A percentile compares a stretch with the other conserved stretches of the same genome.
These are phyloP conservation scores for Clavispora fructus DNA, from an alignment of 805 yeast genomes.

Conservation along the genomic window DNA sequence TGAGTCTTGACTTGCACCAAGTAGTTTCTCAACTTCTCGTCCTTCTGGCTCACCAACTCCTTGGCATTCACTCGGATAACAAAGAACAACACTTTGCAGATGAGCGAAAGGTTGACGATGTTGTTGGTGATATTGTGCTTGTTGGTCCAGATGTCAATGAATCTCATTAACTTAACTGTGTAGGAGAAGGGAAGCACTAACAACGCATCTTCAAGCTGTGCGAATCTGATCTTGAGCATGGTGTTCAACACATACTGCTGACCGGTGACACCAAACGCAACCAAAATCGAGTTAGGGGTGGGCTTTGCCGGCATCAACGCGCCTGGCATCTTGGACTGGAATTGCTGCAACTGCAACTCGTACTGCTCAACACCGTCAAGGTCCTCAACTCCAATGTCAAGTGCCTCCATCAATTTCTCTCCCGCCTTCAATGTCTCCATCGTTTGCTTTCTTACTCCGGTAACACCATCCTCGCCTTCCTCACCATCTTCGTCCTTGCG, in stretches of 20 bases:
- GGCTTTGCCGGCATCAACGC: constrained; percentile 56
- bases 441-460: constrained; percentile 74
- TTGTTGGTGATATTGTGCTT: constrained; percentile 35
- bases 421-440: constrained; percentile 92
- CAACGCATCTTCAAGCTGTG: constrained; percentile 90
- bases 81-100: constrained; percentile 74
- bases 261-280: constrained; percentile 67
- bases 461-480: constrained; percentile 50
- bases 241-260: constrained; percentile 75
- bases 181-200: constrained; percentile 87
- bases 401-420: constrained; percentile 85
- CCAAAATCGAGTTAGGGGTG: constrained; percentile 61
- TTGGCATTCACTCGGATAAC: constrained; percentile 66
- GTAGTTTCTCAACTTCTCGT: constrained; percentile 57
- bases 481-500: constrained; percentile 27
- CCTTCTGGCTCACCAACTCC: constrained; percentile 70
- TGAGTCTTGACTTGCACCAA: constrained; percentile 58
- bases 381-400: constrained; percentile 76
- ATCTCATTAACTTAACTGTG: constrained; percentile 62
- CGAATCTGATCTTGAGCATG: constrained; percentile 63
- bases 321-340: constrained; percentile 34
- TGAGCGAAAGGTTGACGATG: constrained; percentile 51
- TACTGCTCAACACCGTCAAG: constrained; percentile 53
- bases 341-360: constrained; percentile 32
- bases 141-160: constrained; percentile 70